Percentiles rank a stretch among this genome's conserved stretches.
These are phyloP conservation scores for Arachnomyces sp. DNA, from an alignment of 2,329 filamentous ascomycete species.

Conservation along the genomic window DNA sequence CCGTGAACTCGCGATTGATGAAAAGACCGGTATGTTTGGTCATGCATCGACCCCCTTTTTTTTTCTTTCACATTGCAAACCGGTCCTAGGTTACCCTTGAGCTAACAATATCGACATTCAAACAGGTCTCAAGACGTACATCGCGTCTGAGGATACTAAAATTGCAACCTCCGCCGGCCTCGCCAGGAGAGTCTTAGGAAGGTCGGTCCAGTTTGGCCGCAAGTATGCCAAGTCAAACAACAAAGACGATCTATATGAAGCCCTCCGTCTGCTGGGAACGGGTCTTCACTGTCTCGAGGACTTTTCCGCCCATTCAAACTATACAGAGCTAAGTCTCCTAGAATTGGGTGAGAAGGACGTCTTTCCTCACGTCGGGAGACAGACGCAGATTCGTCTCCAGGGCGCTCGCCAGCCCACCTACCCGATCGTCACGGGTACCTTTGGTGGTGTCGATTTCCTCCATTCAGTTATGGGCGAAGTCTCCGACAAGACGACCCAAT, in stretches of 20 bases:
- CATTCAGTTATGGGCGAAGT: conserved; percentile 76
- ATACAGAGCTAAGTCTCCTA: conserved; percentile 77
- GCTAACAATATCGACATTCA: background rate
- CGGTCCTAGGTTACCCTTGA: background rate
- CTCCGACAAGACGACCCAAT: conserved; percentile 83
- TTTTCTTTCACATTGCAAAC: background rate
- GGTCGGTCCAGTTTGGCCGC: conserved; percentile 72
- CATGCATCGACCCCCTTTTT: background rate
- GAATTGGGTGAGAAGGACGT: conserved; percentile 73
- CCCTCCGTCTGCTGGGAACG: conserved; percentile 77
- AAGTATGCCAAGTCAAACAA: conserved; percentile 59
- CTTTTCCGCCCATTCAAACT: conserved; percentile 90
- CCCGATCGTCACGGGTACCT: conserved; percentile 82
- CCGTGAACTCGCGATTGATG: conserved; percentile 71
- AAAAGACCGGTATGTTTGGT: conserved; percentile 49
- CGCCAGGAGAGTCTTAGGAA: conserved; percentile 64
- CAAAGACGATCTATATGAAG: conserved; percentile 77
- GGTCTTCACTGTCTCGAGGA: conserved; percentile 88
- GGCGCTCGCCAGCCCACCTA: conserved; percentile 63
- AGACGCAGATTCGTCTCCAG: conserved; percentile 61
- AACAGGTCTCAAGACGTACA: conserved; percentile 77
- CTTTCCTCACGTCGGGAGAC: conserved; percentile 78
- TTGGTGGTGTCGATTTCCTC: conserved; percentile 89
- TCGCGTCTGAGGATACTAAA: conserved; percentile 69
- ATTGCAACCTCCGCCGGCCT: conserved; percentile 78